Percentiles rank a stretch among this genome's conserved stretches.
Evolutionary conservation across 345 rosid species (phyloP).

Genomic region (Psidium friedrichsthalianum): DNA sequence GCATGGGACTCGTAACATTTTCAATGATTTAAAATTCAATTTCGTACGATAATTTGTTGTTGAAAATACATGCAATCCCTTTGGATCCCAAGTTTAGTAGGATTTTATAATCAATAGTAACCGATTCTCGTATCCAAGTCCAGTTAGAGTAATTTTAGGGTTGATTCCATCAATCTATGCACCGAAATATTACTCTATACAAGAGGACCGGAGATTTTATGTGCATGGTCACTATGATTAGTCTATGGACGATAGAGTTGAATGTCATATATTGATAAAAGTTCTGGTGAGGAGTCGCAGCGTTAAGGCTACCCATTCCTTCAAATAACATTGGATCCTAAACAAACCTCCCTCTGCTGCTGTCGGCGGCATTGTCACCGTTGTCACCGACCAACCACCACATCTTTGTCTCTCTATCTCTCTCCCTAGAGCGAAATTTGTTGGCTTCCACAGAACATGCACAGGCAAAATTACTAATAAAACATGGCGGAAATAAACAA

Average conservation of each 20-base stretch:
- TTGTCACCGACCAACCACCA: background rate
- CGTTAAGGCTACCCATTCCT: no score
- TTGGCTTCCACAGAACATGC: no score
- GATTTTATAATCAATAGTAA: background rate
- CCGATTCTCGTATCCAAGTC: rapidly evolving
- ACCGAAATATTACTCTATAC: rapidly evolving
- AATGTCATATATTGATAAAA: background rate
- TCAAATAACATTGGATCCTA: no score
- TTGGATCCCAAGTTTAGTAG: background rate
- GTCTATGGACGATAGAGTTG: background rate
- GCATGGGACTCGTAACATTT: background rate
- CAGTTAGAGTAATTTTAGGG: background rate
- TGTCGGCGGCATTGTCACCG: no score
- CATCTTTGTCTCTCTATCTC: background rate
- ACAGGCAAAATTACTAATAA: no score
- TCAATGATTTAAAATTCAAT: background rate
- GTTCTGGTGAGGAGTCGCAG: background rate
- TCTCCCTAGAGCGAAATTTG: background rate
- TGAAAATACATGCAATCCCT: background rate
- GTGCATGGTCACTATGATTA: background rate
- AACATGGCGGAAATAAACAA: no score
- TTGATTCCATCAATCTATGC: rapidly evolving
- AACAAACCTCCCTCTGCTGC: no score
- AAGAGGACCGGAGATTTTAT: rapidly evolving
- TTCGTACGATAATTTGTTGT: background rate